Evolutionary conservation across 768 basidiomycete genomes (phyloP), one percentile per base, ranked within the genome.

Genomic region (Kwoniella heveanensis): DNA sequence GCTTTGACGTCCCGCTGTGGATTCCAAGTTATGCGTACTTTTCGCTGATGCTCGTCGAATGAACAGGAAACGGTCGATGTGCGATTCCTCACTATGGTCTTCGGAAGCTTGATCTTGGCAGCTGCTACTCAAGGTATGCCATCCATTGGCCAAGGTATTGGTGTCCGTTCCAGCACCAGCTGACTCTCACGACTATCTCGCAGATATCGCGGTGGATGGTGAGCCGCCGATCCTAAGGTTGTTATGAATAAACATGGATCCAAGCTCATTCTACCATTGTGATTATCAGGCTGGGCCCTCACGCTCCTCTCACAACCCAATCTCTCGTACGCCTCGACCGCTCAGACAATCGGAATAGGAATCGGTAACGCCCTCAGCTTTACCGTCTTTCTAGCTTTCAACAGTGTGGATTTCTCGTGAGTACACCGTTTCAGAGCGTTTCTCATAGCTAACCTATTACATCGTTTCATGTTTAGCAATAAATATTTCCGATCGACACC

Each of bases 161-260:
- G 19, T 27, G 54, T n/a, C n/a, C n/a, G n/a, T n/a, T n/a, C n/a
- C n/a, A n/a, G n/a, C n/a, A n/a, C n/a, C 17, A 30, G 19, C 37
- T 90, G 88, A 21, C 84, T 90, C 15, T 12, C 26, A 3, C 19
- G 10, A 44, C 19, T 17, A 9, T 9, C 39, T 84, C 17, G 88
- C 71, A 95, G 94, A 98, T 79, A 98, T 98, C 62, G 95, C 95
- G 49, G 95, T 98, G 29, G 95, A 98, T 74, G 95, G 91, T 77
- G 7, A 44, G 73, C 47, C 64, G 12, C 1, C n/a, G 19, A 32
- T 13, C 32, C 32, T 6, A 13, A 32, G 7, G 32, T 32, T 32
- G 32, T 32, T 5, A 32, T 32, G 7, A 32, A 6, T 5, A 13
- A 6, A 47, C 17, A 47, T 47, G 46, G 46, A 5, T 7, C 6